These are phyloP conservation scores for Microcyclospora pomicola DNA, from an alignment of 2,329 filamentous ascomycete species.

Conservation along the genomic window DNA sequence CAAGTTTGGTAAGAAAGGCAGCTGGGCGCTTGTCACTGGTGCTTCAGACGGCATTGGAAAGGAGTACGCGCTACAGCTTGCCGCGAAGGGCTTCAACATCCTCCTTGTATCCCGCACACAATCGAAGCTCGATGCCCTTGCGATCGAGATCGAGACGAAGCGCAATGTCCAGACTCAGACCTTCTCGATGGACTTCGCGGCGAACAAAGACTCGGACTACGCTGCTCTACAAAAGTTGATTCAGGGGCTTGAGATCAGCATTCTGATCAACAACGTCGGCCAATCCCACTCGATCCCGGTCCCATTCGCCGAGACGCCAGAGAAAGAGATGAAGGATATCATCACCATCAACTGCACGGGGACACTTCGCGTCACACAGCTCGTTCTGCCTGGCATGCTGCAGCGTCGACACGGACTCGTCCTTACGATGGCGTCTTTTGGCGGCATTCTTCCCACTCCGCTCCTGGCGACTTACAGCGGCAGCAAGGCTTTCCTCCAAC, in stretches of 20 bases:
- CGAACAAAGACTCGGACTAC: slow-evolving; percentile 70
- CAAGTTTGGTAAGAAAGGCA: slow-evolving; percentile 80
- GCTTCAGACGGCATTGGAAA: slow-evolving; percentile 95
- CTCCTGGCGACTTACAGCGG: slow-evolving; percentile 92
- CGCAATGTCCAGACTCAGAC: slow-evolving; percentile 61
- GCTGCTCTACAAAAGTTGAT: slow-evolving; percentile 54
- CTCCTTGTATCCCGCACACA: slow-evolving; percentile 91
- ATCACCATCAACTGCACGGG: slow-evolving; percentile 90
- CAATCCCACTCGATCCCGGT: slow-evolving; percentile 89
- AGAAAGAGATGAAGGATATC: slow-evolving; percentile 73
- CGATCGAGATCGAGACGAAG: slow-evolving; percentile 59
- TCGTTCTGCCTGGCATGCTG: slow-evolving; percentile 73
- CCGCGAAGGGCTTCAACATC: slow-evolving; percentile 84
- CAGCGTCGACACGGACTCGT: slow-evolving; percentile 76
- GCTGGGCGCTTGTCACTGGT: slow-evolving; percentile 88
- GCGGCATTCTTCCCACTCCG: slow-evolving; percentile 80
- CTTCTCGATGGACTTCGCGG: slow-evolving; percentile 81
- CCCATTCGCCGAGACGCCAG: slow-evolving; percentile 65
- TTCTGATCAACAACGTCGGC: slow-evolving; percentile 94
- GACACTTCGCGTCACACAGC: slow-evolving; percentile 75
- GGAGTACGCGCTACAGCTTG: slow-evolving; percentile 84
- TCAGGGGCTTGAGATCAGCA: slow-evolving; percentile 54
- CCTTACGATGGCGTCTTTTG: slow-evolving; percentile 94
- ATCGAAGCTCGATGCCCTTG: slow-evolving; percentile 70
- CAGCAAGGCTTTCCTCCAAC: slow-evolving; percentile 94